Base-by-base conservation (phyloP, 2,329 filamentous ascomycete species). In the Apiospora malaysiana region DNA sequence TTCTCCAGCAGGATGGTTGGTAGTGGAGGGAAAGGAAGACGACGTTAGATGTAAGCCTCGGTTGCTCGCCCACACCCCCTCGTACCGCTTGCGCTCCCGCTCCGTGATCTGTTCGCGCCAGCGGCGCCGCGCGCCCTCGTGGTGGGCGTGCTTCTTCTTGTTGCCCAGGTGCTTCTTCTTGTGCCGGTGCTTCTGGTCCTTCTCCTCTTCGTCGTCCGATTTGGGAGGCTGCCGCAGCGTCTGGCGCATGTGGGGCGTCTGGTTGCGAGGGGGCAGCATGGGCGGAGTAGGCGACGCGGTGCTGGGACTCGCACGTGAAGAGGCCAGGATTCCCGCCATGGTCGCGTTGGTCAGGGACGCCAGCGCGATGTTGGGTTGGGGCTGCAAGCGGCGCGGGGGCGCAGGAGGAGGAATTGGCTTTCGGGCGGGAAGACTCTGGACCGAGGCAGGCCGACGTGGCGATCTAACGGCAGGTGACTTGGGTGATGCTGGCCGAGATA, bases 11-110 rank as follows among this genome's bases (percentile, higher is more conserved):
- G 14, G 69, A 67, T 8, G 49, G 14, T 4, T 6, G 2, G 9
- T 16, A 46, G 63, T 42, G 71, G 74, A 2, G 71, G 75, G 5
- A 40, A 63, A 63, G 9, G 56, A n/a, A 70, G 59, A 40, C 71
- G 71, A 37, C 16, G 81, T 76, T 2, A 87, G 78, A 10, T 89
- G 81, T 0, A 90, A 71, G 0, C 93, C 93, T 67, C 90, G 89
- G 76, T 96, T 96, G 56, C 92, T 93, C 1, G 93, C 93, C 93
- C 93, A 96, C 1, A 96, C 88, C 2, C 92, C 93, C 79, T 95
- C 93, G 79, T 96, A 96, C 1, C 93, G 87, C 77, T 92, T 93
- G n/a, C 92, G 85, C 77, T 96, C 93, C 6, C 89, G 85, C 66
- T 89, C 87, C 0, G 91, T 93, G 56, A 96, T 88, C 72, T 90